Evolutionary conservation across 768 basidiomycete species (phyloP).

Genomic region (Mycena vitilis): DNA sequence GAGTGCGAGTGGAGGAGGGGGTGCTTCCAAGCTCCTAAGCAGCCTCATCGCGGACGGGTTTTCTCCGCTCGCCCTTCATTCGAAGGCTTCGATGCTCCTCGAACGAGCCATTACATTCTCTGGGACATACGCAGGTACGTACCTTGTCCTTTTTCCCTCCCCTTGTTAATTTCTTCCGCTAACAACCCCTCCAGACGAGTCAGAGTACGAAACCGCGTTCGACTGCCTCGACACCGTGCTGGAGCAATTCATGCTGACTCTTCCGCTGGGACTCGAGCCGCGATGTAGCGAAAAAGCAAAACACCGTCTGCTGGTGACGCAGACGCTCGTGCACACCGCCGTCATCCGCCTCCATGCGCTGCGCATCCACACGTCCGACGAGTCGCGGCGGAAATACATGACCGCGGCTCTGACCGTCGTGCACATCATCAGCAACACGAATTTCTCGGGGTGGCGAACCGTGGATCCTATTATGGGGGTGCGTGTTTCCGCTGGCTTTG

Average conservation of each 20-base stretch:
- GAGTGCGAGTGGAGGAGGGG: slow-evolving; percentile 32
- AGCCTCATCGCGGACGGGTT: slow-evolving; percentile 41
- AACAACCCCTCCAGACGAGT: slow-evolving; percentile 1
- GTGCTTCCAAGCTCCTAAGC: slow-evolving; percentile 44
- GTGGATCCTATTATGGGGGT: slow-evolving; percentile 38
- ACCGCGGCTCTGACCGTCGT: slow-evolving; percentile 31
- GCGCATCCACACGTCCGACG: slow-evolving; percentile 40
- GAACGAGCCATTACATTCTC: slow-evolving; percentile 42
- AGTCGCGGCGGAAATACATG: slow-evolving; percentile 27
- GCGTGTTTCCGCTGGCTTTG: not conserved
- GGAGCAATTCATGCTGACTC: slow-evolving; percentile 40
- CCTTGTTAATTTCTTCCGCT: slow-evolving; percentile 12
- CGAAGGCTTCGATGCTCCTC: slow-evolving; percentile 50
- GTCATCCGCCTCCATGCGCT: slow-evolving; percentile 40
- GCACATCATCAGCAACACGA: slow-evolving; percentile 17
- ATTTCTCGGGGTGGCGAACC: slow-evolving; percentile 22
- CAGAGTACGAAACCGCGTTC: slow-evolving; percentile 23
- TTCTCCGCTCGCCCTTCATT: slow-evolving; percentile 42
- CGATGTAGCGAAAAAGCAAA: slow-evolving; percentile 33
- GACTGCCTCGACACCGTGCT: slow-evolving; percentile 34
- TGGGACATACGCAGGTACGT: slow-evolving; percentile 33
- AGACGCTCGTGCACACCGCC: slow-evolving; percentile 49
- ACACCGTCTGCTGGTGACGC: slow-evolving; percentile 42
- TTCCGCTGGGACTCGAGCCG: slow-evolving; percentile 35
- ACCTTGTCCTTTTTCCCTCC: not conserved